Evolutionary conservation across 2,329 filamentous ascomycete species (phyloP).

Genomic region (Cyphellophora attinorum): DNA sequence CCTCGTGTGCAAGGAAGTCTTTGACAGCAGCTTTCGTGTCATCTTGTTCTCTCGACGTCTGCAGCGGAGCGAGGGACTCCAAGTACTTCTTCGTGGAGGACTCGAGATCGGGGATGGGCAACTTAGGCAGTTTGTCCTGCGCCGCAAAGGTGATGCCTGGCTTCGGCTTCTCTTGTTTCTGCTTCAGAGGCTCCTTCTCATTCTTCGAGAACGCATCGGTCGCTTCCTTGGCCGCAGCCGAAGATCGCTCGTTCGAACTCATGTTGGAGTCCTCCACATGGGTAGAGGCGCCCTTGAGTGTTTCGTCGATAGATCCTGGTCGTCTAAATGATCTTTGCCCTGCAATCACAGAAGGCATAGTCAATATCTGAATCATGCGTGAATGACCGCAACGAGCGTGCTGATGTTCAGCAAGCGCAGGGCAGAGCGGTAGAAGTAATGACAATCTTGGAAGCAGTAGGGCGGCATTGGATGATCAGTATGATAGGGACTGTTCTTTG

Average conservation of each 20-base stretch:
- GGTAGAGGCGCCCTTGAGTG: slow-evolving; percentile 61
- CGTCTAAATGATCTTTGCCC: slow-evolving; percentile 62
- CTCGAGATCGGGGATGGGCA: slow-evolving; percentile 86
- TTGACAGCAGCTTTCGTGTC: slow-evolving; percentile 72
- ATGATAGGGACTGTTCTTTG: too few species aligned
- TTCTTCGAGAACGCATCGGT: slow-evolving; percentile 32
- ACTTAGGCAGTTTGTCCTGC: slow-evolving; percentile 79
- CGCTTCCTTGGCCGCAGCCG: slow-evolving; percentile 14
- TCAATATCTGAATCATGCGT: slow-evolving; percentile 46
- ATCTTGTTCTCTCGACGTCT: slow-evolving; percentile 68
- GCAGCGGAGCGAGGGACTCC: slow-evolving; percentile 67
- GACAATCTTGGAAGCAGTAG: slow-evolving; percentile 77
- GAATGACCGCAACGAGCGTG: slow-evolving; percentile 67
- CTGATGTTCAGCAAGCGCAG: slow-evolving; percentile 75
- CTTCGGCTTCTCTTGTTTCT: slow-evolving; percentile 40
- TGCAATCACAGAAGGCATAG: slow-evolving; percentile 50
- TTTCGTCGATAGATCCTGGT: slow-evolving; percentile 64
- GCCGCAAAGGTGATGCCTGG: slow-evolving; percentile 76
- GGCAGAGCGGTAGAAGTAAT: slow-evolving; percentile 87
- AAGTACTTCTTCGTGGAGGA: slow-evolving; percentile 71
- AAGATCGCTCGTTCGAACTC: slow-evolving; percentile 16
- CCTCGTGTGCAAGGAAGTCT: slow-evolving; percentile 74
- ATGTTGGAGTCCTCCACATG: slow-evolving; percentile 43
- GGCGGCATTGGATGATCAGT: slow-evolving; percentile 62
- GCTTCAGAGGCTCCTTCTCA: slow-evolving; percentile 37